phyloP scores from a whole-genome alignment of 306 rosid species.

The Acmispon strigosus region DNA sequence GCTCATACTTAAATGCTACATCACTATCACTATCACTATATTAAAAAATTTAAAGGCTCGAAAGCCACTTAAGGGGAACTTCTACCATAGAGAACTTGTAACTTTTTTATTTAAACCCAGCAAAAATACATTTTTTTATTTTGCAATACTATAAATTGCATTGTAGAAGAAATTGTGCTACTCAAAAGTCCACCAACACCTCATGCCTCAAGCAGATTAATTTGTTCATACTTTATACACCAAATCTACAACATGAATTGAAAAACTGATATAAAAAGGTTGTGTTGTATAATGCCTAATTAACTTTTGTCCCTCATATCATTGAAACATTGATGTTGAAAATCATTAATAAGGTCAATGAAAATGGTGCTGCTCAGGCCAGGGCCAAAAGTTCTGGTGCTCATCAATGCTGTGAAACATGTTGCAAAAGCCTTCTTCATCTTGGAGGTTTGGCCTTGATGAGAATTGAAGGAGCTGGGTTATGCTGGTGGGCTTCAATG shows the following conservation, averaged over 20 bases:
- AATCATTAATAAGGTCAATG: slow-evolving; percentile 26
- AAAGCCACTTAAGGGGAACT: no score
- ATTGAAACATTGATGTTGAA: not conserved
- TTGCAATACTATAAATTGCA: slow-evolving; percentile 9
- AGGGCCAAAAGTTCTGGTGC: slow-evolving; percentile 63
- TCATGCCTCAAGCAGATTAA: slow-evolving; percentile 20
- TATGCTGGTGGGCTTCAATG: slow-evolving; percentile 37
- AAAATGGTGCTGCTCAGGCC: slow-evolving; percentile 63
- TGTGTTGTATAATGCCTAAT: not conserved
- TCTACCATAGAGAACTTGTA: no score
- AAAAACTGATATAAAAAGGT: not conserved
- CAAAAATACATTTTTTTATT: not conserved
- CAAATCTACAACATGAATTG: slow-evolving; percentile 20
- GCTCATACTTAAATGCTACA: no score
- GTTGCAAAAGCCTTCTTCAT: slow-evolving; percentile 49
- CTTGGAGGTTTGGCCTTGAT: slow-evolving; percentile 48
- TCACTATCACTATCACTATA: no score
- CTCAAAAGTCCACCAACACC: slow-evolving; percentile 24
- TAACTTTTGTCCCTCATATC: not conserved
- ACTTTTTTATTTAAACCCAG: no score
- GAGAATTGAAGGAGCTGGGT: slow-evolving; percentile 62
- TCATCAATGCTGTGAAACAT: slow-evolving; percentile 56
- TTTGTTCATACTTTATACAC: slow-evolving; percentile 40
- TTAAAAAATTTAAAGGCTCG: no score
- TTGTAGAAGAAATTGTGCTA: slow-evolving; percentile 21